Evolutionary conservation across 768 basidiomycete genomes (phyloP), one percentile per base, ranked within the genome.

Genomic region (Trametes cinnabarina): DNA sequence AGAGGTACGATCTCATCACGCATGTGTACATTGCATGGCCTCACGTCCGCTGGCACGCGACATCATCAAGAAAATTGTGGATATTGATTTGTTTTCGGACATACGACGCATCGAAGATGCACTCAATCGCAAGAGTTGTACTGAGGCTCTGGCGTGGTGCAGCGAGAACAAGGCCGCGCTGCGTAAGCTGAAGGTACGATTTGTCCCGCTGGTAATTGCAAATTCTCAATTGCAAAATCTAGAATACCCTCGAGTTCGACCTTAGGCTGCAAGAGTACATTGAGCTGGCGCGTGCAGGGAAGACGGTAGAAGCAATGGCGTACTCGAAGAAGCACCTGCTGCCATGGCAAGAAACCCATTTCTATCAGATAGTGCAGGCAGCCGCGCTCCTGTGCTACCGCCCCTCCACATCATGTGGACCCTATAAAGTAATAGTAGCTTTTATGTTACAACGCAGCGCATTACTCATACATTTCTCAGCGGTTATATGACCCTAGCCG

Each of bases 221-320:
- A 10, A 12, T 32, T 39, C 12, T 49, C 10, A 7, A n/a, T 22
- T 12, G 23, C 9, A 19, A 15, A 22, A 23, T 41, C 17, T 72
- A 98, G 94, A 94, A 89, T 74, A 88, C 92, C 9, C 84, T 99
- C 42, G 97, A 99, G 76, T 98, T 98, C 72, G 90, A 94, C 63
- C 84, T 99, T 46, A 86, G 97, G 43, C 80, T 97, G 40, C 97
- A 99, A 73, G 94, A 98, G 73, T 98, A 89, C 71, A 94, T 98
- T 68, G 97, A 99, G 73, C 80, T 99, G 5, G 84, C 87, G 32
- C 79, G 97, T 34, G 74, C 78, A 3, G 71, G 84, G 34, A 85
- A 86, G 69, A 77, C 75, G 10, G 67, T 76, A 43, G 89, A 90
- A 52, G 97, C 97, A 9, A 93, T 98, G 61, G 77, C 82, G 1